A percentile compares a stretch with the other conserved stretches of the same genome.
phyloP scores from a whole-genome alignment of 2,329 filamentous ascomycete genomes.

The Amauroascus verrucosus region DNA sequence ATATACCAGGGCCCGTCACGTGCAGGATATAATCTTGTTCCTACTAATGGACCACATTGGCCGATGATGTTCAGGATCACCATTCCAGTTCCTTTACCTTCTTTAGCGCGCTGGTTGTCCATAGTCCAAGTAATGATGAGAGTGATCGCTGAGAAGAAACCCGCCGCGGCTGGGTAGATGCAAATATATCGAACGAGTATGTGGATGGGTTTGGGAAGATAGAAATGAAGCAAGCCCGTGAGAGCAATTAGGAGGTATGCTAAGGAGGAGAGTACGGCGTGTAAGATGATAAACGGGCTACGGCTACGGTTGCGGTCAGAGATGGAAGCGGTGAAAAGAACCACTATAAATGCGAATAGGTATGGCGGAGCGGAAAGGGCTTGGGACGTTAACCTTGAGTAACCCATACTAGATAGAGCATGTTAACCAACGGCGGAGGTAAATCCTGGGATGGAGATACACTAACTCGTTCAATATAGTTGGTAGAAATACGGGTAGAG shows the following conservation, averaged over 20 bases:
- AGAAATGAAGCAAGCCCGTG: slow-evolving; percentile 36
- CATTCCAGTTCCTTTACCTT: slow-evolving; percentile 63
- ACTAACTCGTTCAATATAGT: slow-evolving; percentile 57
- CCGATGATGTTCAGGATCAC: slow-evolving; percentile 72
- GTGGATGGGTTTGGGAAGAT: slow-evolving; percentile 25
- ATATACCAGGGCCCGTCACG: slow-evolving; percentile 52
- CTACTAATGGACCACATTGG: slow-evolving; percentile 66
- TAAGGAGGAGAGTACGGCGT: slow-evolving; percentile 60
- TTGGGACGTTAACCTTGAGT: slow-evolving; percentile 57
- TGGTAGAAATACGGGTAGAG: slow-evolving; percentile 77
- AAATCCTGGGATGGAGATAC: not conserved
- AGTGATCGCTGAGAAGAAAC: slow-evolving; percentile 76
- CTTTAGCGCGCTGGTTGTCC: slow-evolving; percentile 66
- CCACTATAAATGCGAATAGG: slow-evolving; percentile 60
- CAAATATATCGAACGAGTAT: slow-evolving; percentile 54
- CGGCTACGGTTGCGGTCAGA: slow-evolving; percentile 59
- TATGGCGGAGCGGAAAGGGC: slow-evolving; percentile 74
- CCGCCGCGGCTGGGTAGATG: slow-evolving; percentile 66
- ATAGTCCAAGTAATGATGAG: slow-evolving; percentile 80
- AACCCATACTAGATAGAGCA: slow-evolving; percentile 50
- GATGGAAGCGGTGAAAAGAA: slow-evolving; percentile 60
- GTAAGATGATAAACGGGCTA: slow-evolving; percentile 55
- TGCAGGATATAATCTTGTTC: slow-evolving; percentile 53
- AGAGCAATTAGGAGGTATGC: slow-evolving; percentile 51
- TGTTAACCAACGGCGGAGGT: slow-evolving; percentile 16